Conservation (phyloP, 805 yeast genomes). For the Starmerella sirachaensis region DNA sequence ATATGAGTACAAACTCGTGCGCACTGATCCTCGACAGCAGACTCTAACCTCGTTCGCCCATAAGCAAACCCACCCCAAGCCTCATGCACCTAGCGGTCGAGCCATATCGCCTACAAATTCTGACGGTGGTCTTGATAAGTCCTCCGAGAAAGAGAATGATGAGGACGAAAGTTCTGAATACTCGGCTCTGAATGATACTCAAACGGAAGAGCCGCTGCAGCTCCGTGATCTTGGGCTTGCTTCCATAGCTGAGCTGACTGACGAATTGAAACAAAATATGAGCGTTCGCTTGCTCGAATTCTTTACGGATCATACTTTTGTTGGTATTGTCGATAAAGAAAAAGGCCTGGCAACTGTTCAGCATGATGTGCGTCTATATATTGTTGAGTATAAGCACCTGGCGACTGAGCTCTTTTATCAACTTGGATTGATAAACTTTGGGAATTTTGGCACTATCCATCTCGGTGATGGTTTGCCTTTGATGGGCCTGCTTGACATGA, state of each 20-base stretch:
- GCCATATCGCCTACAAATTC: neutral
- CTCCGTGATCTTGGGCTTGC: slow-evolving; percentile 14
- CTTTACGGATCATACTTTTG: slow-evolving; percentile 56
- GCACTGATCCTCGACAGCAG: slow-evolving; percentile 59
- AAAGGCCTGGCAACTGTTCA: slow-evolving; percentile 74
- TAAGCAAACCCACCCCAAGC: slow-evolving; percentile 1
- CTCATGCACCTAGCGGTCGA: neutral
- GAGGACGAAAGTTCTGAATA: neutral
- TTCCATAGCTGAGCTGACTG: slow-evolving; percentile 41
- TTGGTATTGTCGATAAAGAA: slow-evolving; percentile 69
- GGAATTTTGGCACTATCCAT: slow-evolving; percentile 59
- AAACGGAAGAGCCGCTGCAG: neutral
- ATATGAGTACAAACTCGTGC: slow-evolving; percentile 54
- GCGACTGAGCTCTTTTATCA: slow-evolving; percentile 69
- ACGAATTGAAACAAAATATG: slow-evolving; percentile 36
- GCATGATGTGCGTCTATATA: slow-evolving; percentile 59
- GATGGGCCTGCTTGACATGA: slow-evolving; percentile 29
- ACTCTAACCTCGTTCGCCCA: slow-evolving; percentile 34
- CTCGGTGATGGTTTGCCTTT: slow-evolving; percentile 32
- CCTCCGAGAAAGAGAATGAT: neutral
- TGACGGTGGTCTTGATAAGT: neutral
- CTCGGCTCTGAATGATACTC: neutral
- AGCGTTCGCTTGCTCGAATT: slow-evolving; percentile 51
- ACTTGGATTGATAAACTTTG: slow-evolving; percentile 60
- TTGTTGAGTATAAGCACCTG: slow-evolving; percentile 70